Conservation (phyloP, 768 basidiomycete species). For the Tylopilus balloui region DNA sequence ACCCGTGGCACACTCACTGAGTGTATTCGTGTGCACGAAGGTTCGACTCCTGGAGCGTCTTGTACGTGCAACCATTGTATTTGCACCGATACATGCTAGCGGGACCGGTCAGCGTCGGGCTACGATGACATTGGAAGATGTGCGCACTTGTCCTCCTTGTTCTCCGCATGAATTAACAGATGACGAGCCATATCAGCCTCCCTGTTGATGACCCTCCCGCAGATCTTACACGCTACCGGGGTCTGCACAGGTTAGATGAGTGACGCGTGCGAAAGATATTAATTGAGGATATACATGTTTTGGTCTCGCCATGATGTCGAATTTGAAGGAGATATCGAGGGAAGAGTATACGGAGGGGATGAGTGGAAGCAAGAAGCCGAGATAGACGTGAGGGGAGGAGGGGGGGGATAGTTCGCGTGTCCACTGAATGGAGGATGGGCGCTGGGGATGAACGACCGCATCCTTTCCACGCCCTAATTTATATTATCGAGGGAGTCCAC, state of each 20-base stretch:
- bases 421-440: not conserved
- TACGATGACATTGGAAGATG: not conserved
- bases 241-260: slow-evolving; percentile 5
- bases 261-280: not conserved
- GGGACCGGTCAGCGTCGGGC: slow-evolving; percentile 2
- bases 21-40: slow-evolving; percentile 26
- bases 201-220: slow-evolving; percentile 17
- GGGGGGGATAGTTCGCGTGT: not conserved
- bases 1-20: slow-evolving; percentile 23
- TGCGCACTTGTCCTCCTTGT: slow-evolving; percentile 26
- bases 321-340: not conserved
- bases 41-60: slow-evolving; percentile 27
- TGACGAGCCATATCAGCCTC: slow-evolving; percentile 29
- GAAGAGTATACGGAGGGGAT: not conserved
- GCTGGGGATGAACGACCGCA: slow-evolving; percentile 1
- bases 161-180: slow-evolving; percentile 18
- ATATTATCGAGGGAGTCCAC: slow-evolving; percentile 9
- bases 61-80: slow-evolving; percentile 17
- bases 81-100: slow-evolving; percentile 26
- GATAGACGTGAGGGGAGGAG: not conserved
- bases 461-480: slow-evolving; percentile 17
- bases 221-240: slow-evolving; percentile 10
- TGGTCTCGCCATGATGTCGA: not conserved
- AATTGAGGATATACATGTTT: slow-evolving; percentile 5
- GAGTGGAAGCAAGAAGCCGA: not conserved